Conservation (phyloP, 179 eudicot genomes). For the Beta macrorhiza region DNA sequence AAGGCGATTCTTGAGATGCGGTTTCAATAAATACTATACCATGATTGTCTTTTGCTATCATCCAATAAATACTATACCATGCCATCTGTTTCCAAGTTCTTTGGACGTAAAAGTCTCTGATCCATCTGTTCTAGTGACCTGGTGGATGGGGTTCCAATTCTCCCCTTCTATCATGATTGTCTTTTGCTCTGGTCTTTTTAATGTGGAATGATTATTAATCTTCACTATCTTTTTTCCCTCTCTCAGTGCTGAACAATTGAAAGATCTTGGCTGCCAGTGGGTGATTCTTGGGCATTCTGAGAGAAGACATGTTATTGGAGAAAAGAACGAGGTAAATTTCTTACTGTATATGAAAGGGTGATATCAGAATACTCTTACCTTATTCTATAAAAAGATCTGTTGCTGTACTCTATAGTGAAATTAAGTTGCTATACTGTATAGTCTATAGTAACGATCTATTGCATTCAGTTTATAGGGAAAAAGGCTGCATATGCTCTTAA, state of each 20-base stretch:
- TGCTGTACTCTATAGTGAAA: not conserved
- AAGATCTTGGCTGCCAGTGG: slow-evolving; percentile 92
- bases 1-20: too few species aligned
- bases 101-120: not conserved
- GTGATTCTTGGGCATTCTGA: slow-evolving; percentile 98
- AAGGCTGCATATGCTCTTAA: slow-evolving; percentile 89
- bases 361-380: not conserved
- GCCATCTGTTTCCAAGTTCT: not conserved
- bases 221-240: not conserved
- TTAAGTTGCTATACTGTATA: not conserved
- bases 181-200: not conserved
- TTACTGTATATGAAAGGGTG: slow-evolving; percentile 1
- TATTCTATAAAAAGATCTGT: not conserved
- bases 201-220: not conserved
- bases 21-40: too few species aligned
- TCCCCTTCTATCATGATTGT: not conserved
- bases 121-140: not conserved
- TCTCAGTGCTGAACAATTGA: slow-evolving; percentile 77
- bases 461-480: slow-evolving; percentile 84
- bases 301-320: slow-evolving; percentile 83
- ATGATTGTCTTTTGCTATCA: too few species aligned
- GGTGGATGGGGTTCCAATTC: not conserved
- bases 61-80: not conserved
- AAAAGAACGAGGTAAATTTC: slow-evolving; percentile 62
- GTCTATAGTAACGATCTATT: slow-evolving; percentile 31